Base-by-base conservation (phyloP, 2,329 filamentous ascomycete species). In the Xylariaceae sp. region DNA sequence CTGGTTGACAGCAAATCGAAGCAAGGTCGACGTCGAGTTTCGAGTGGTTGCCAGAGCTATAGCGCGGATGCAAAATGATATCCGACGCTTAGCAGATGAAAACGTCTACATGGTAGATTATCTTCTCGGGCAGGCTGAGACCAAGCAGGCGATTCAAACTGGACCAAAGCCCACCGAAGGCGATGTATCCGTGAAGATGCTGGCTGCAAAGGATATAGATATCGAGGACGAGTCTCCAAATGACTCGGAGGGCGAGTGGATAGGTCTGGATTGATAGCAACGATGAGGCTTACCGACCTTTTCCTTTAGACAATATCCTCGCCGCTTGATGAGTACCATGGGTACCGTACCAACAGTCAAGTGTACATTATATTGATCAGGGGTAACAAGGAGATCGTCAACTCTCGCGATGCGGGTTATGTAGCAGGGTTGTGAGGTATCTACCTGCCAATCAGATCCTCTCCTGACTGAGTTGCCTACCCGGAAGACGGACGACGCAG, bases 91-190 rank as follows among this genome's bases (percentile, higher is more conserved):
- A 52, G 88, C 88, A 0, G 90, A 96, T 56, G 86, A 91, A 64
- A 97, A 96, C 60, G 76, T 86, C 41, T 94, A 95, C 69, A 86
- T 86, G 65, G 83, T 96, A 43, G 88, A 95, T 60, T 96, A 94
- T 61, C 71, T 96, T 23, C 66, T 82, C 6, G 72, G 73, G 1
- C 77, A 81, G 63, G 73, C 73, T 6, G 43, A 53, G 17, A 56
- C 44, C 3, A 60, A 54, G 39, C 41, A 44, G 25, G 6, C 22
- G 33, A 42, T 42, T 8, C 45, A 49, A 14, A 37, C 32, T 7
- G 47, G 50, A 20, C 22, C 17, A 17, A 37, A 57, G 4, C 20
- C 44, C 21, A 47, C 50, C 36, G 54, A 52, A n/a, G 37, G 34
- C 14, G 57, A 56, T 45, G 45, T 40, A 39, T 37, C 56, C 1